Evolutionary conservation across 2,329 filamentous ascomycete species (phyloP).

Genomic region (Phoma sp.): DNA sequence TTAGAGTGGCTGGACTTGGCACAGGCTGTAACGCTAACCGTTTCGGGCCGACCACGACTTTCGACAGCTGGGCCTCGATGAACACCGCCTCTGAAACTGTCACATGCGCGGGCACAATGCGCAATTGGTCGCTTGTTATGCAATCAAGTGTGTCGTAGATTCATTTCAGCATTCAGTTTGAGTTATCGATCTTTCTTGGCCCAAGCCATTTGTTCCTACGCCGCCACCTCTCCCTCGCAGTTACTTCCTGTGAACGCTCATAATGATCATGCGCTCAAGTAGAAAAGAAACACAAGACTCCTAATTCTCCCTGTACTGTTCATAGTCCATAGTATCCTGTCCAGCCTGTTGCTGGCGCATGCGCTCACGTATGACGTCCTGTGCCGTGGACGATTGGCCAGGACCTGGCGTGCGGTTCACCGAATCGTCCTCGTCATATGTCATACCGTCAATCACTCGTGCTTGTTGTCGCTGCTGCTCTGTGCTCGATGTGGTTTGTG

Average conservation of each 20-base stretch:
- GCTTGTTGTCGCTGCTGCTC: constrained; percentile 45
- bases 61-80: neutral
- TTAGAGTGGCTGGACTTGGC: neutral
- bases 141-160: constrained; percentile 3
- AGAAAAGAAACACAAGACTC: neutral
- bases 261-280: neutral
- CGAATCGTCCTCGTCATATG: constrained; percentile 49
- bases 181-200: neutral
- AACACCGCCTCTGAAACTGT: neutral
- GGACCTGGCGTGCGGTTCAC: constrained; percentile 45
- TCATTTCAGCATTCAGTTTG: constrained; percentile 4
- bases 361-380: constrained; percentile 68
- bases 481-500: constrained; percentile 39
- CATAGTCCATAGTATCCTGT: constrained; percentile 34
- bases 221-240: neutral
- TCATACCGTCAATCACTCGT: constrained; percentile 56
- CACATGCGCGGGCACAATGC: neutral
- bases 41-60: neutral
- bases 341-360: constrained; percentile 39
- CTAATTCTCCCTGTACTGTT: constrained; percentile 9
- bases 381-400: constrained; percentile 63
- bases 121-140: neutral
- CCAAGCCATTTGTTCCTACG: neutral
- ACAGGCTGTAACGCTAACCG: neutral
- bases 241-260: constrained; percentile 1